A percentile compares a stretch with the other conserved stretches of the same genome.
Conservation (phyloP, 371 early-diverging fungal species). For the Dinochytrium kinnereticum region DNA sequence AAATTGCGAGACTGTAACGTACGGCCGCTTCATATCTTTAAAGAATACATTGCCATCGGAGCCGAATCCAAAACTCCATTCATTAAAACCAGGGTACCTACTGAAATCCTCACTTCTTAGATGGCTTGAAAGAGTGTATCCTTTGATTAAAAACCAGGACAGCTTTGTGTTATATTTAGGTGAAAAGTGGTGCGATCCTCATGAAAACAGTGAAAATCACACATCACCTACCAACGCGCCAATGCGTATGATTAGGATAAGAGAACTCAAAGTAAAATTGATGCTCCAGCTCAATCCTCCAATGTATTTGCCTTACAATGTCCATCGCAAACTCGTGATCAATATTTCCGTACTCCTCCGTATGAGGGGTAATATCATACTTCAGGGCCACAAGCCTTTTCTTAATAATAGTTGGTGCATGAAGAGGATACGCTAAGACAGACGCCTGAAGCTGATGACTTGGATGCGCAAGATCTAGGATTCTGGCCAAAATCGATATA, state of each 20-base stretch:
- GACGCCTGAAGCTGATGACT: constrained; percentile 50
- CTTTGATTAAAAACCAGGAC: constrained; percentile 9
- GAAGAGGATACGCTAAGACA: constrained; percentile 50
- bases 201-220: neutral
- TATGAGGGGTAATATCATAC: constrained; percentile 42
- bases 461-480: constrained; percentile 54
- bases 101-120: constrained; percentile 12
- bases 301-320: constrained; percentile 44
- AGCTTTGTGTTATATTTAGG: too few relatives aligned
- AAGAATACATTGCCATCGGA: constrained; percentile 31
- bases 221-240: constrained; percentile 47
- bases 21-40: constrained; percentile 29
- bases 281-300: constrained; percentile 42
- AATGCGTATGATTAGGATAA: constrained; percentile 40
- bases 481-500: constrained; percentile 42
- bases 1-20: neutral
- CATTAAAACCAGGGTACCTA: constrained; percentile 46
- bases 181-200: too few relatives aligned
- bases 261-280: constrained; percentile 54
- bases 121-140: constrained; percentile 6
- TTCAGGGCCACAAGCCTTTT: constrained; percentile 44
- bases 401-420: constrained; percentile 45
- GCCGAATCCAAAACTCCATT: constrained; percentile 49
- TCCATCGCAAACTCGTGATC: constrained; percentile 40
- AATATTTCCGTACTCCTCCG: constrained; percentile 40